Evolutionary conservation across 2,329 filamentous ascomycete species (phyloP).

Genomic region (Ilyonectria robusta): DNA sequence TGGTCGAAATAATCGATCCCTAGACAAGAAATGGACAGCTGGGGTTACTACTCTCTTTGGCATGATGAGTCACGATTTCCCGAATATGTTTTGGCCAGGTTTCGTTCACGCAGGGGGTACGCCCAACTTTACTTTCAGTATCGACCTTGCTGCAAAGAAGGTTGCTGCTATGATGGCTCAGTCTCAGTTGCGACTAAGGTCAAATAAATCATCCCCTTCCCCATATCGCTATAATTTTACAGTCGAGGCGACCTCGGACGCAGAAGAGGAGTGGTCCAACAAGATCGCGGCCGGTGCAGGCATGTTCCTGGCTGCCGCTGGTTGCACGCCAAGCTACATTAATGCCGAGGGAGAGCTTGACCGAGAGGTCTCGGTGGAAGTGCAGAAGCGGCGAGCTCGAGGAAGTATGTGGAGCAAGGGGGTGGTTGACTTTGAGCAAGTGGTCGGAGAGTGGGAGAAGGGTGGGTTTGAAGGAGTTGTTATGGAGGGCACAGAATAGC

Average conservation of each 20-base stretch:
- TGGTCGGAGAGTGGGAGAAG: too few species aligned
- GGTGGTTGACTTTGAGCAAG: too few species aligned
- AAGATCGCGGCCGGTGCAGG: slow-evolving; percentile 57
- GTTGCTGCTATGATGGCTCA: slow-evolving; percentile 56
- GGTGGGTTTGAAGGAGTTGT: too few species aligned
- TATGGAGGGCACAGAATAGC: too few species aligned
- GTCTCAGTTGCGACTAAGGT: neutral
- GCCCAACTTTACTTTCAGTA: slow-evolving; percentile 55
- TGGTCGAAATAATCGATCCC: slow-evolving; percentile 60
- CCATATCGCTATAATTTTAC: slow-evolving; percentile 29
- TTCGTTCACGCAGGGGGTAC: slow-evolving; percentile 56
- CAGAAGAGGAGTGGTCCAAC: slow-evolving; percentile 63
- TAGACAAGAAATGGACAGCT: slow-evolving; percentile 61
- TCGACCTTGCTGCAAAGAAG: slow-evolving; percentile 57
- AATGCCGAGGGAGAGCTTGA: slow-evolving; percentile 60
- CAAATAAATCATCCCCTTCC: neutral
- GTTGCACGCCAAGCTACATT: slow-evolving; percentile 70
- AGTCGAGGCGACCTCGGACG: slow-evolving; percentile 61
- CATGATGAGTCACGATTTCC: slow-evolving; percentile 62
- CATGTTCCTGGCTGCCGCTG: slow-evolving; percentile 55
- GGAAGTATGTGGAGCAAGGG: neutral
- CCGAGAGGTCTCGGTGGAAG: neutral
- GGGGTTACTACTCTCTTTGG: slow-evolving; percentile 68
- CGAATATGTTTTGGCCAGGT: slow-evolving; percentile 67
- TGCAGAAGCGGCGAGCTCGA: neutral